Base-by-base conservation (phyloP, 75 land plant genomes). In the Pseudotsuga menziesii region DNA sequence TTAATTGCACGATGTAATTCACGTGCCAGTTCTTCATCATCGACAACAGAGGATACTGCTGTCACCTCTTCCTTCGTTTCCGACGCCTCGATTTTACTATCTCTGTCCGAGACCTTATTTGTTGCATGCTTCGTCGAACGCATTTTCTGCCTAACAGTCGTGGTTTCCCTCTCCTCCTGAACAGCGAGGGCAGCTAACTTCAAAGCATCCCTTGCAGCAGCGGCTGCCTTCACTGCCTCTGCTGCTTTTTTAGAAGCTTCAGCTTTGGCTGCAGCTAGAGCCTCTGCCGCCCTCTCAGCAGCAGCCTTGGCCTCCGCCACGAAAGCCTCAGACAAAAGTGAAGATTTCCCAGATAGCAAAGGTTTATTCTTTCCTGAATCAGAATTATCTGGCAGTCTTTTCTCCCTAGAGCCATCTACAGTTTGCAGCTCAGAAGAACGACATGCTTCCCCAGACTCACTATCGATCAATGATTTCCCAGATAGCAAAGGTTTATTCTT, bases 11-110 rank as follows among this genome's bases (percentile, higher is more conserved):
- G 73, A 73, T 90, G 94, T 78, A 92, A 75, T 79, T 66, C 82
- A 20, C 88, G 76, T 2, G 94, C 94, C 78, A 92, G 78, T 59
- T 92, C 89, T 17, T 83, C 85, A 41, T 92, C 92, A 77, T 88
- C 88, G 13, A 56, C 29, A 74, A 74, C 59, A 69, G 54, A 69
- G 4, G 52, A 39, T 6, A 69, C 9, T 69, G 52, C 48, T 39
- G 4, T 44, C 8, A 35, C 23, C 1, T 13, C 72, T 69, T 14
- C 72, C 54, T 69, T 69, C 72, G 39, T 4, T 69, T 69, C 72
- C 32, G 9, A 19, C 41, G 20, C 72, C 44, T 41, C 72, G 0
- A 69, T 69, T 39, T 69, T 69, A 22, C 52, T 69, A 0, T 39
- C 25, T 56, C 60, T 56, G n/a, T 56, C 58, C 26, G 17, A 14